Percentiles rank a stretch among this genome's conserved stretches.
These are phyloP conservation scores for Prunus kanzakura DNA, from an alignment of 306 rosid species.

Conservation along the genomic window DNA sequence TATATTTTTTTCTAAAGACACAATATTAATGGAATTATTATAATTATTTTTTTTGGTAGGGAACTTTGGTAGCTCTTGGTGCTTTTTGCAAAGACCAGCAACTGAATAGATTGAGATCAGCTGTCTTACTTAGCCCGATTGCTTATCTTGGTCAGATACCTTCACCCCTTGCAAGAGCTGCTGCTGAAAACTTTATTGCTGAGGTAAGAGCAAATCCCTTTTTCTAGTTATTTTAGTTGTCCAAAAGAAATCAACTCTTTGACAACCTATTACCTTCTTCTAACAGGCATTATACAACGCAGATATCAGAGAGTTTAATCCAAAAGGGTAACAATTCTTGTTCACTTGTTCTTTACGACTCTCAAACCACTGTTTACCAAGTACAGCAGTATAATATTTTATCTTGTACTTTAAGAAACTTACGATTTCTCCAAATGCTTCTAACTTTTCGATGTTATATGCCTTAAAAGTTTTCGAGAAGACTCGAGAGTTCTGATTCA, in stretches of 20 bases:
- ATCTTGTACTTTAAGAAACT: too few relatives aligned
- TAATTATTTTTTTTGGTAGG: constrained; percentile 38
- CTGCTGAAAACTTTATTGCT: constrained; percentile 63
- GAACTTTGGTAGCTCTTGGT: constrained; percentile 78
- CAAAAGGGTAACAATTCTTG: constrained; percentile 47
- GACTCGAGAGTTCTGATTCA: too few relatives aligned
- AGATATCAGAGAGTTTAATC: constrained; percentile 61
- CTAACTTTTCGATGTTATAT: too few relatives aligned
- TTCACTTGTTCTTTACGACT: neutral
- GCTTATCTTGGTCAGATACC: constrained; percentile 73
- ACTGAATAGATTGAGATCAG: constrained; percentile 59
- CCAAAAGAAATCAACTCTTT: constrained; percentile 15
- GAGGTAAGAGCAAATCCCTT: constrained; percentile 44
- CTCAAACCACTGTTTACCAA: neutral
- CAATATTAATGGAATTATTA: too few relatives aligned
- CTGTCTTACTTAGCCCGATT: constrained; percentile 85
- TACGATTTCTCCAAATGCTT: too few relatives aligned
- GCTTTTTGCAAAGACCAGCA: constrained; percentile 65
- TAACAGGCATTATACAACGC: constrained; percentile 58
- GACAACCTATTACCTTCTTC: constrained; percentile 17
- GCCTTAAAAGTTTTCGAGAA: too few relatives aligned
- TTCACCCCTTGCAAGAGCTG: constrained; percentile 68
- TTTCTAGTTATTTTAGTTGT: neutral
- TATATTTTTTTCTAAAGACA: too few relatives aligned
- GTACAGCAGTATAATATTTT: too few relatives aligned